Base-by-base conservation (phyloP, 2,329 filamentous ascomycete species). In the Chaetomium globosum region DNA sequence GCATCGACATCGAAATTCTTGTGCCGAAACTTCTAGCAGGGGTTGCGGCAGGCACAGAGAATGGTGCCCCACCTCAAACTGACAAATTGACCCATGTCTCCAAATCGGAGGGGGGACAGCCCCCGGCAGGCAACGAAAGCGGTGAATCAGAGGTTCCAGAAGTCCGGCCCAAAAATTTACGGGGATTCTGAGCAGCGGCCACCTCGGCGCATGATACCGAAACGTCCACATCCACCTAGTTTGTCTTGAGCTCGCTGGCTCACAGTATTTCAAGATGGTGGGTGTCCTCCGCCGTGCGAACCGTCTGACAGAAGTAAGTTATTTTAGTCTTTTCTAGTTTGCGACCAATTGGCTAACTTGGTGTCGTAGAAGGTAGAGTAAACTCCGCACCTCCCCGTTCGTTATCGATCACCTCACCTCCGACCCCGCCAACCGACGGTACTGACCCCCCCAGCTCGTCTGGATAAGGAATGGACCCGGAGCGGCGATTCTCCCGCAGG, bases 381-480 rank as follows among this genome's bases (percentile, higher is more conserved):
- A 36, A 36, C 51, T 26, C 53, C 61, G 28, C 48, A 4, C 13
- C 26, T 16, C 26, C n/a, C 48, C 53, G 36, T 51, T 52, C 53
- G 36, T 51, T 52, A n/a, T 54, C 23, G 48, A 51, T n/a, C 23
- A n/a, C 33, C 16, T 26, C 33, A n/a, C 33, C 16, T 19, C 46
- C 58, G 12, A 39, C 58, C 26, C 36, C 30, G 28, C 26, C 4
- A 26, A 23, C 13, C 53, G 46, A 43, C 55, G 43, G n/a, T 62
- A 59, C 61, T 69, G 51, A 69, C 58, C 5, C 3, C 8, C 48
- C 66, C 76, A 95, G 90, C 81, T 96, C 59, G 83, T 95, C 69
- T 81, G 83, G 74, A 82, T 98, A 77, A 87, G 89, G 75, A 83
- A 90, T 75, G 95, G 94, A 65, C 89, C 91, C 33, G 95, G 94